Conservation (phyloP, 139 green algal species). For the Coelastrella sp. region DNA sequence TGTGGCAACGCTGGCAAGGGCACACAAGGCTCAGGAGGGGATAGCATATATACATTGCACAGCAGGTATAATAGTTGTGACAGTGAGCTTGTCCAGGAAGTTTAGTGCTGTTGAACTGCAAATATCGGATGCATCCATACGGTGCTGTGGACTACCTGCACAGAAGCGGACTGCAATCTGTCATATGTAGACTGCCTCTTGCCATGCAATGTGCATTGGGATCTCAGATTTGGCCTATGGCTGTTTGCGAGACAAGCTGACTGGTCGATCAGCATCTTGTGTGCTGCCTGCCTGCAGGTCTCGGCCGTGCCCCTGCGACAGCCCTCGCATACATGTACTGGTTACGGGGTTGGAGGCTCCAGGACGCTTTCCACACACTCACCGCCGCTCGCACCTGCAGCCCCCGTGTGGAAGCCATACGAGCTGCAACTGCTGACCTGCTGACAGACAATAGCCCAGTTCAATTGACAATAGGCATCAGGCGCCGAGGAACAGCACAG, state of each 20-base stretch:
- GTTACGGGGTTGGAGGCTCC: slow-evolving; percentile 79
- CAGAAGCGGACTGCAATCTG: no score
- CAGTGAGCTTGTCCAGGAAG: no score
- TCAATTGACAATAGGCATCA: slow-evolving; percentile 56
- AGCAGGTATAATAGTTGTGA: slow-evolving; percentile 66
- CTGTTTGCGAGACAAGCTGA: neutral
- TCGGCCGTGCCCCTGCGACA: slow-evolving; percentile 91
- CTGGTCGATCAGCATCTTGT: slow-evolving; percentile 84
- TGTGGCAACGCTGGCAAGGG: slow-evolving; percentile 64
- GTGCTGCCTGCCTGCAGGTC: slow-evolving; percentile 76
- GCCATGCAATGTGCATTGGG: no score
- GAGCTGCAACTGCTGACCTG: slow-evolving; percentile 86
- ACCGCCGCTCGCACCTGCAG: slow-evolving; percentile 58
- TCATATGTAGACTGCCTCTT: no score
- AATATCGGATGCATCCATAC: no score
- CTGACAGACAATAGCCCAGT: slow-evolving; percentile 72
- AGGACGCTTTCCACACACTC: slow-evolving; percentile 64
- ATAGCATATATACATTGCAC: slow-evolving; percentile 96
- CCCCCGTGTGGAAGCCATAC: slow-evolving; percentile 77
- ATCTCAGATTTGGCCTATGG: no score
- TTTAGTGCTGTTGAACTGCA: no score
- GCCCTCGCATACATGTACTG: slow-evolving; percentile 95
- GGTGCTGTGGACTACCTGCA: no score
- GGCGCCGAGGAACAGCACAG: slow-evolving; percentile 51
- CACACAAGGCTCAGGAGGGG: slow-evolving; percentile 60